These are phyloP conservation scores for Lachnellula subtilissima DNA, from an alignment of 2,329 filamentous ascomycete species.

Conservation along the genomic window DNA sequence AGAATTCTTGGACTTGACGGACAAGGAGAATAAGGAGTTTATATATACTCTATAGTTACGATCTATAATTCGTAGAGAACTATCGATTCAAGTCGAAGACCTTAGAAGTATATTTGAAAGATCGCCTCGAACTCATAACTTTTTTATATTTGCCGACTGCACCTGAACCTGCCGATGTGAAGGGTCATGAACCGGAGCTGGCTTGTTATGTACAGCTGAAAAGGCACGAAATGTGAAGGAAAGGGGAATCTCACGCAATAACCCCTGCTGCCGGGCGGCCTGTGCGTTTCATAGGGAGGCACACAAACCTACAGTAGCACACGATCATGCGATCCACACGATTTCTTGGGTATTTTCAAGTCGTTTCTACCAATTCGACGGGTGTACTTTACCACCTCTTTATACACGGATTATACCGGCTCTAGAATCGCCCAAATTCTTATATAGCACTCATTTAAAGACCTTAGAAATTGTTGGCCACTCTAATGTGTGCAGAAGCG, in stretches of 20 bases:
- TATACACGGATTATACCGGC: neutral
- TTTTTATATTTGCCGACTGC: neutral
- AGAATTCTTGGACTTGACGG: constrained; percentile 31
- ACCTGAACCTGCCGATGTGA: neutral
- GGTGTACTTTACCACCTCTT: neutral
- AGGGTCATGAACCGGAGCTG: neutral
- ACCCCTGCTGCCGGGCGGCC: neutral
- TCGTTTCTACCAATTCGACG: too few species aligned
- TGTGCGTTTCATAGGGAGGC: neutral
- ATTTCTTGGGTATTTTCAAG: neutral
- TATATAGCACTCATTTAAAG: neutral
- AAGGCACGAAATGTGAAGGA: neutral
- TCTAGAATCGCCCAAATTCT: neutral
- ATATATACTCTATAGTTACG: constrained; percentile 26
- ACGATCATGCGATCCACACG: constrained; percentile 4
- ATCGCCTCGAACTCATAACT: neutral
- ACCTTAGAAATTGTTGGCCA: neutral
- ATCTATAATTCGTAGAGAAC: neutral
- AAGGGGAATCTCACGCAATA: constrained; percentile 1
- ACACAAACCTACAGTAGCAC: neutral
- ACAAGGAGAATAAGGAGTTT: constrained; percentile 31
- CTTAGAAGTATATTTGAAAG: neutral
- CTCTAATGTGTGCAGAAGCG: neutral
- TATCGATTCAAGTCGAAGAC: neutral
- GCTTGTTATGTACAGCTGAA: constrained; percentile 10